phyloP scores from a whole-genome alignment of 306 rosid genomes.

The Mucuna pruriens region DNA sequence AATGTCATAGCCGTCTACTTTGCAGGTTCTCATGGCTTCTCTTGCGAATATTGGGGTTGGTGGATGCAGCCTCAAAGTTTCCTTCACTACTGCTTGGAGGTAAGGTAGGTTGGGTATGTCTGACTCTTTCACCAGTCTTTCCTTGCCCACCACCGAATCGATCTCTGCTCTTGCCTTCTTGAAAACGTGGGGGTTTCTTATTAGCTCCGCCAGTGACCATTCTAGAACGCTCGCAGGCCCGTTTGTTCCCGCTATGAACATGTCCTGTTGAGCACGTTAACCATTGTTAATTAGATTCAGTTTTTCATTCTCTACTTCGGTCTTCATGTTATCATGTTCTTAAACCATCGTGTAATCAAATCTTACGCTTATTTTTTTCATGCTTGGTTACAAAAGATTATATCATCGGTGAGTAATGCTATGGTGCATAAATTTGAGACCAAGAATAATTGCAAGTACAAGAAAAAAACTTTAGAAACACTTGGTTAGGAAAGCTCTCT shows the following conservation, averaged over 20 bases:
- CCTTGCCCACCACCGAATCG: conserved; percentile 45
- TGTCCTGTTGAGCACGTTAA: conserved; percentile 44
- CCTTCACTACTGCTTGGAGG: conserved; percentile 54
- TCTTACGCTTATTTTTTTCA: too few species aligned
- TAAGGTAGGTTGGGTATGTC: conserved; percentile 50
- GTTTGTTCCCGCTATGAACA: conserved; percentile 60
- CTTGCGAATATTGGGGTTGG: conserved; percentile 53
- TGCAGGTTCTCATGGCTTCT: conserved; percentile 44
- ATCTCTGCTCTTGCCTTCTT: conserved; percentile 59
- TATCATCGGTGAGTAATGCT: too few species aligned
- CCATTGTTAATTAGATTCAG: too few species aligned
- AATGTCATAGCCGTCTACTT: conserved; percentile 40
- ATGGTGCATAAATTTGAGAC: too few species aligned
- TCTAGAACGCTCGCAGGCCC: conserved; percentile 50
- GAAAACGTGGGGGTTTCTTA: conserved; percentile 39
- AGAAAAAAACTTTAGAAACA: too few species aligned
- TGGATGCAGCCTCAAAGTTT: conserved; percentile 58
- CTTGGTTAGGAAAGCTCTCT: too few species aligned
- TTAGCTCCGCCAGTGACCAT: conserved; percentile 61
- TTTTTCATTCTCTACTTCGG: too few species aligned
- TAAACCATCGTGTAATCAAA: too few species aligned
- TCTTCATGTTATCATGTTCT: too few species aligned
- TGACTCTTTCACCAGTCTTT: conserved; percentile 45
- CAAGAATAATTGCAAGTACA: too few species aligned
- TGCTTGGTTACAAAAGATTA: too few species aligned